These are phyloP conservation scores for Moricandia arvensis DNA, from an alignment of 345 rosid species.

Conservation along the genomic window DNA sequence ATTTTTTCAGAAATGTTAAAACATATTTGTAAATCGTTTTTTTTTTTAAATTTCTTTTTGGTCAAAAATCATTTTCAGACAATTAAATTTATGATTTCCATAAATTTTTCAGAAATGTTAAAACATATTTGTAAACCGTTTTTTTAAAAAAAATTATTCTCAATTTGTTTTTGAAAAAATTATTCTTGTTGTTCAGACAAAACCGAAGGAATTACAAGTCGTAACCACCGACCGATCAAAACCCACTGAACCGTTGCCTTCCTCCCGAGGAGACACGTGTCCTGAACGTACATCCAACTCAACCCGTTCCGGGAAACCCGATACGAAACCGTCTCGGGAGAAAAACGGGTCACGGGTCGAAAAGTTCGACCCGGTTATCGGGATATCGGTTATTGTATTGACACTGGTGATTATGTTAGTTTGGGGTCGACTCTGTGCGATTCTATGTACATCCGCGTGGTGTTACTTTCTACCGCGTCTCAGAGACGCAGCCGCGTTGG, in stretches of 20 bases:
- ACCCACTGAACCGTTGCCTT: conserved; percentile 2
- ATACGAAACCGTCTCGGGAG: conserved; percentile 32
- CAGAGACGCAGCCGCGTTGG: conserved; percentile 10
- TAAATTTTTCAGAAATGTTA: not conserved
- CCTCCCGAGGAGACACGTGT: conserved; percentile 24
- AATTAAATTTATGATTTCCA: not conserved
- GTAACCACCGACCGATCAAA: conserved; percentile 30
- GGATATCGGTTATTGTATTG: conserved; percentile 53
- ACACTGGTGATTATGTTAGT: conserved; percentile 51
- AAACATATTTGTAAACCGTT: not conserved
- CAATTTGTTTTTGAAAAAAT: not conserved
- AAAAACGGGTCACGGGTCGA: conserved; percentile 36
- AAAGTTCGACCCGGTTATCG: conserved; percentile 46
- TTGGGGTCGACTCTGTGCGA: conserved; percentile 67
- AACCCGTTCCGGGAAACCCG: conserved; percentile 28
- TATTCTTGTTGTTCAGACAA: conserved; percentile 34
- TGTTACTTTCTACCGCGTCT: conserved; percentile 51
- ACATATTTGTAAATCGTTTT: not conserved
- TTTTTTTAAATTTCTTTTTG: too few species aligned
- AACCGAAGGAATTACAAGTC: conserved; percentile 19
- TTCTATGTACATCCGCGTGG: conserved; percentile 65
- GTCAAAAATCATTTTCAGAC: not conserved
- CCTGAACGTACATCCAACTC: conserved; percentile 22
- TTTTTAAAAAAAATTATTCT: not conserved
- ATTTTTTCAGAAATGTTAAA: not conserved